Percentiles rank a stretch among this genome's conserved stretches.
phyloP scores from a whole-genome alignment of 2,329 filamentous ascomycete genomes.

The Fusarium buharicum region DNA sequence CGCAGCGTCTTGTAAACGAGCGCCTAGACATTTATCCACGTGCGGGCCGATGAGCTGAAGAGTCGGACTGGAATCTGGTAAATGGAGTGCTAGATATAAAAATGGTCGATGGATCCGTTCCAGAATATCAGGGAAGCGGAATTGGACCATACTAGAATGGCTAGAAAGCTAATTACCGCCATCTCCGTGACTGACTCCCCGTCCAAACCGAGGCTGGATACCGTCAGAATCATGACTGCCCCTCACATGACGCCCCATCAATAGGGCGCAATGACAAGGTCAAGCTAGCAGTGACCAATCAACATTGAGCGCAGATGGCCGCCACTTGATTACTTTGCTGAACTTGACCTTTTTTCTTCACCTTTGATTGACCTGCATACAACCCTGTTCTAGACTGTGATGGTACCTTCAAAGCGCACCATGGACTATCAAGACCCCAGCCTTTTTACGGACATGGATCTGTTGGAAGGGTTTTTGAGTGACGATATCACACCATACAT shows the following conservation, averaged over 20 bases:
- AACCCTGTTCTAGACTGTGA: neutral
- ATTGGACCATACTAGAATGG: no score
- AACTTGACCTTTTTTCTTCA: slow-evolving; percentile 9
- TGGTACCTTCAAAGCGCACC: neutral
- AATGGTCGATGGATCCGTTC: no score
- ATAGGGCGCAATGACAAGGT: slow-evolving; percentile 42
- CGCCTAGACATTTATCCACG: no score
- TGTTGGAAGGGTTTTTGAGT: slow-evolving; percentile 32
- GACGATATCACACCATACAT: slow-evolving; percentile 25
- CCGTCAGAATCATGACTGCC: neutral
- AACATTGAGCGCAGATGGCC: neutral
- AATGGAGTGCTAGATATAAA: no score
- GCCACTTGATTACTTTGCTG: slow-evolving; percentile 19
- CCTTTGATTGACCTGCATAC: neutral
- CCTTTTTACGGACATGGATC: slow-evolving; percentile 30
- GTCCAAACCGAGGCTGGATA: no score
- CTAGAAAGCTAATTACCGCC: no score
- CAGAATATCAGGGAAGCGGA: no score
- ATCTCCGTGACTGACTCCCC: no score
- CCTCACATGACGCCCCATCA: slow-evolving; percentile 39
- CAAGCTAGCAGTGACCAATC: slow-evolving; percentile 20
- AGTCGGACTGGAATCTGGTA: no score
- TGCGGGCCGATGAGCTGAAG: no score
- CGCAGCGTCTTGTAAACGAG: no score
- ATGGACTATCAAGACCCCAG: slow-evolving; percentile 21